phyloP scores from a whole-genome alignment of 2,329 filamentous ascomycete species.

The Phialophora chinensis region DNA sequence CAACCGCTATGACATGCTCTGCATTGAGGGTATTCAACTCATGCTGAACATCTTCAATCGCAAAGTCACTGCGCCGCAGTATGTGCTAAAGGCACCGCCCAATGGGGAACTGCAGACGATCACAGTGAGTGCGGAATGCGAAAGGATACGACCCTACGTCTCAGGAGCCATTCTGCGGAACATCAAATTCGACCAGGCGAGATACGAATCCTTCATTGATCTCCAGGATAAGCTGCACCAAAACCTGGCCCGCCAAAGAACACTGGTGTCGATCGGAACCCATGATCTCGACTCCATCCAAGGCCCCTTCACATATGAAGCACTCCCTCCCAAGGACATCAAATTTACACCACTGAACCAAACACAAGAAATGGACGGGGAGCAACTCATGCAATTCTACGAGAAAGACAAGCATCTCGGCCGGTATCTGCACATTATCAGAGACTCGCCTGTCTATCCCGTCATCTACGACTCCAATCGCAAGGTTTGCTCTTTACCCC shows the following conservation, averaged over 20 bases:
- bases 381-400: conserved; percentile 92
- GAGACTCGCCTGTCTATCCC: conserved; percentile 90
- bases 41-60: conserved; percentile 95
- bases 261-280: conserved; percentile 94
- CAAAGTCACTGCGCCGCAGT: conserved; percentile 76
- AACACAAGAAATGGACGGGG: conserved; percentile 82
- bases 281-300: conserved; percentile 93
- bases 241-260: conserved; percentile 90
- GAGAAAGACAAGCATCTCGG: conserved; percentile 91
- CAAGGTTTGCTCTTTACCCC: conserved; percentile 88
- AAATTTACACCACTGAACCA: conserved; percentile 91
- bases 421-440: conserved; percentile 90
- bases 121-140: conserved; percentile 76
- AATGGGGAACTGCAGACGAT: conserved; percentile 78
- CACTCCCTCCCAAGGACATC: conserved; percentile 87
- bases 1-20: conserved; percentile 91
- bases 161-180: conserved; percentile 88
- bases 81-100: conserved; percentile 73
- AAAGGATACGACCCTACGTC: conserved; percentile 82
- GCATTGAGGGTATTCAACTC: conserved; percentile 93
- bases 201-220: conserved; percentile 96
- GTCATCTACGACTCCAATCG: conserved; percentile 91
- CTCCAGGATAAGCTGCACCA: conserved; percentile 98
- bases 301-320: conserved; percentile 96
- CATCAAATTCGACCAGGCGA: conserved; percentile 86